Conservation (phyloP, 2,329 filamentous ascomycete species). For the Emericellopsis cladophorae region DNA sequence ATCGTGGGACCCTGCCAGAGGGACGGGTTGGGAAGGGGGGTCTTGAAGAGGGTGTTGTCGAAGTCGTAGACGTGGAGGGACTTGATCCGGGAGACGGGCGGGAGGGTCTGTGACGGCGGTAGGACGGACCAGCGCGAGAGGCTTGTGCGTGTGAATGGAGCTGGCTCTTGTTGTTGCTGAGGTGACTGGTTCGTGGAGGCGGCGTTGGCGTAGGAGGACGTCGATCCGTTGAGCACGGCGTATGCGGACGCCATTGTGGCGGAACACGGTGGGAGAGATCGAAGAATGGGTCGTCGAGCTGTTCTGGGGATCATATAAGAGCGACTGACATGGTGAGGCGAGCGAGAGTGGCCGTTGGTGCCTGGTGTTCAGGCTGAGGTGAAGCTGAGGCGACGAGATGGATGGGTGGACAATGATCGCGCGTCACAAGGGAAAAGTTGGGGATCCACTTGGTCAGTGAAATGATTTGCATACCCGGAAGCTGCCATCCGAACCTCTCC, state of each 20-base stretch:
- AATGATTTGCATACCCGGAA: too few species aligned
- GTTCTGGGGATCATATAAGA: too few species aligned
- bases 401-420: too few species aligned
- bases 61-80: slow-evolving; percentile 92
- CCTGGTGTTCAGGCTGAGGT: too few species aligned
- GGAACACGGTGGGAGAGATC: too few species aligned
- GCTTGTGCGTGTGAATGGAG: slow-evolving; percentile 51
- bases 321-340: too few species aligned
- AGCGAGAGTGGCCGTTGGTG: too few species aligned
- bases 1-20: slow-evolving; percentile 75
- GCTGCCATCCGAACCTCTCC: too few species aligned
- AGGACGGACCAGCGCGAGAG: slow-evolving; percentile 72
- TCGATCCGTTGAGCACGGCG: slow-evolving; percentile 21
- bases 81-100: slow-evolving; percentile 57
- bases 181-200: slow-evolving; percentile 5
- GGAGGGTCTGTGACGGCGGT: slow-evolving; percentile 51
- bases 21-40: slow-evolving; percentile 76
- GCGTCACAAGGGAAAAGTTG: too few species aligned
- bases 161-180: neutral
- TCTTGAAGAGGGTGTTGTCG: slow-evolving; percentile 92
- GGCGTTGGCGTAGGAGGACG: slow-evolving; percentile 7
- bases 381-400: too few species aligned
- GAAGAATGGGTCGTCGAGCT: too few species aligned
- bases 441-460: too few species aligned
- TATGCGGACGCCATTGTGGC: slow-evolving; percentile 25